phyloP scores from a whole-genome alignment of 805 yeast species.

The Cyberlindnera suaveolens region DNA sequence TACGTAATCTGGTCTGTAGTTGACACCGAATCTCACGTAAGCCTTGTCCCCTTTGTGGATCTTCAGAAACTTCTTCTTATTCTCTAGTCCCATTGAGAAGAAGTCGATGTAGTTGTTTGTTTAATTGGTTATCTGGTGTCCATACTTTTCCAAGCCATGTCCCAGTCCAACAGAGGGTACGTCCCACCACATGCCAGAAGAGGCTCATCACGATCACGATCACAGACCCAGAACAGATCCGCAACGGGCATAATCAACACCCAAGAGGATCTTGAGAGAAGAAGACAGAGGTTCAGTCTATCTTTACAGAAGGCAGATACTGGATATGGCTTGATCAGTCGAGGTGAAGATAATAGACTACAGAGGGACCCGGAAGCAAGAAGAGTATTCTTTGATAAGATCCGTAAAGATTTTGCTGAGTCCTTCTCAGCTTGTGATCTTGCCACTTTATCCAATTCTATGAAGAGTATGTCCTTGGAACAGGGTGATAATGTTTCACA shows the following conservation, averaged over 20 bases:
- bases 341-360: slow-evolving; percentile 50
- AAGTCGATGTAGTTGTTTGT: too few species aligned
- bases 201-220: too few species aligned
- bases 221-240: too few species aligned
- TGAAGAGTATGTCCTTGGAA: slow-evolving; percentile 1
- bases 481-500: neutral
- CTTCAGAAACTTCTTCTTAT: too few species aligned
- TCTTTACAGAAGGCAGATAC: slow-evolving; percentile 22
- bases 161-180: neutral
- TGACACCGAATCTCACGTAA: too few species aligned
- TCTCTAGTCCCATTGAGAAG: too few species aligned
- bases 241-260: neutral
- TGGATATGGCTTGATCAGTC: slow-evolving; percentile 47
- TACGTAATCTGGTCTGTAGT: too few species aligned
- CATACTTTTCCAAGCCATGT: too few species aligned
- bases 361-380: slow-evolving; percentile 40
- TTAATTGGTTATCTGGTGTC: too few species aligned
- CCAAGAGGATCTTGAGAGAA: slow-evolving; percentile 16
- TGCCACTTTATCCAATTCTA: neutral
- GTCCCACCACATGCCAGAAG: neutral
- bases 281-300: slow-evolving; percentile 30
- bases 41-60: too few species aligned
- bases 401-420: slow-evolving; percentile 23
- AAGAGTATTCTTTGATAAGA: slow-evolving; percentile 31
- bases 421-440: neutral